Base-by-base conservation (phyloP, 2,329 filamentous ascomycete genomes). In the Geosmithia flava region DNA sequence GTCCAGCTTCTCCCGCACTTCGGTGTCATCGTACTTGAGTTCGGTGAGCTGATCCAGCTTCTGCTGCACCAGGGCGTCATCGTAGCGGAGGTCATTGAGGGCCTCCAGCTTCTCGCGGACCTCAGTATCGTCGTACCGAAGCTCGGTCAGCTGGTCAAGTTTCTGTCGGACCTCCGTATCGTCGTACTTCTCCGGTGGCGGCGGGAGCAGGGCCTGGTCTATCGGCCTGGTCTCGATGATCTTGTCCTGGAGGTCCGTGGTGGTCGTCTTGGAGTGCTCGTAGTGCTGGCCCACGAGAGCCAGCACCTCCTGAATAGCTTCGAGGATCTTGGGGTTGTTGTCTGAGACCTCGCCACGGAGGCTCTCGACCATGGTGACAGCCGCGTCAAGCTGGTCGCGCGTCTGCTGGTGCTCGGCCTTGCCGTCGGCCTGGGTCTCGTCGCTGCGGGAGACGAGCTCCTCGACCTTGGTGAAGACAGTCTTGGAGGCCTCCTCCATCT, bases 321-420 rank as follows among this genome's bases (percentile, higher is more conserved):
- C 83, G 49, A 96, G 76, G 54, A 97, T 85, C 66, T 94, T 85
- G 1, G 93, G 93, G 56, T 96, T 85, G 54, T 85, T 84, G 61
- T 96, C 89, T 8, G 77, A 78, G 29, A 95, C 76, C 50, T 93
- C 81, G 50, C 76, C 83, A 59, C 94, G 85, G 1, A 97, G 70
- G 20, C 80, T 81, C 54, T 86, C 83, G 16, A 95, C 81, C 7
- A 79, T 79, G 49, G 76, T 76, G 39, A 89, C 70, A 11, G 87
- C 81, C 58, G 88, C 84, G 55, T 83, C 78, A 48, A 95, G 74
- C 55, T 94, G 83, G 37, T 89, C 85, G 7, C 87, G 82, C 10
- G 90, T 94, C 54, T 87, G 77, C 54, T 87, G 77, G 58, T 96
- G 89, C 59, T 95, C 87, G 1, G 78, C 72, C 67, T 87, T 91